These are phyloP conservation scores for Cutaneotrichosporon sp. DNA, from an alignment of 1,284 basidiomycete genomes.

Conservation along the genomic window DNA sequence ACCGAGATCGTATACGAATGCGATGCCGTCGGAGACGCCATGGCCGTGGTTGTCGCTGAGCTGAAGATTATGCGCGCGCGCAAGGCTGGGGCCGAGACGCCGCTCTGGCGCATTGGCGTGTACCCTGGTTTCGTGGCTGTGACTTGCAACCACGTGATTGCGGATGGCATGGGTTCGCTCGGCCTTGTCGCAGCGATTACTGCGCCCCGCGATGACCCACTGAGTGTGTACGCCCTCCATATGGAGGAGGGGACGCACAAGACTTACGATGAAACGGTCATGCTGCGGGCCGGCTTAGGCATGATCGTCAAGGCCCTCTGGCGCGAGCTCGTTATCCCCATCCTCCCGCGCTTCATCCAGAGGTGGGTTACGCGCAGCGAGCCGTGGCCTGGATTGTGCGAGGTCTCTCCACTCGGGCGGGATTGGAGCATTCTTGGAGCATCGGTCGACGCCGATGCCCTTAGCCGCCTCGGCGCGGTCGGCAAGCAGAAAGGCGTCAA, in stretches of 20 bases:
- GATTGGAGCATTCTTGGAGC: slow-evolving; percentile 19
- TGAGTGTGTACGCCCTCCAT: not conserved
- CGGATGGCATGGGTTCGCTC: slow-evolving; percentile 1
- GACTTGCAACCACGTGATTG: slow-evolving; percentile 5
- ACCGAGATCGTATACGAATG: too few relatives aligned
- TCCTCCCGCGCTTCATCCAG: slow-evolving; percentile 33
- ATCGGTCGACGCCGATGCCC: slow-evolving; percentile 15
- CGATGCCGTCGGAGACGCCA: too few relatives aligned
- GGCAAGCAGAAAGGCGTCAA: slow-evolving; percentile 28
- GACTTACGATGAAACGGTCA: slow-evolving; percentile 5
- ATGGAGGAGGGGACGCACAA: not conserved
- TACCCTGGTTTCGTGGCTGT: not conserved
- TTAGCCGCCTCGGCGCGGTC: slow-evolving; percentile 12
- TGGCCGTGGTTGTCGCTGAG: too few relatives aligned
- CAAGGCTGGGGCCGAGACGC: too few relatives aligned
- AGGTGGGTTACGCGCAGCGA: slow-evolving; percentile 13
- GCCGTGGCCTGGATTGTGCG: slow-evolving; percentile 31
- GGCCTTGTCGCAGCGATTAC: not conserved
- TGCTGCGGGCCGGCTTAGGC: not conserved
- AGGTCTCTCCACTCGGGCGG: not conserved
- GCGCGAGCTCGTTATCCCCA: slow-evolving; percentile 33
- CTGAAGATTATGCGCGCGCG: too few relatives aligned
- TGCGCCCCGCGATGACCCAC: not conserved
- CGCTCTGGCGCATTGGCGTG: too few relatives aligned
- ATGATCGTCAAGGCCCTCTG: slow-evolving; percentile 12